These are phyloP conservation scores for Chimonanthus salicifolius DNA, from an alignment of 164 flowering plant species.

Conservation along the genomic window DNA sequence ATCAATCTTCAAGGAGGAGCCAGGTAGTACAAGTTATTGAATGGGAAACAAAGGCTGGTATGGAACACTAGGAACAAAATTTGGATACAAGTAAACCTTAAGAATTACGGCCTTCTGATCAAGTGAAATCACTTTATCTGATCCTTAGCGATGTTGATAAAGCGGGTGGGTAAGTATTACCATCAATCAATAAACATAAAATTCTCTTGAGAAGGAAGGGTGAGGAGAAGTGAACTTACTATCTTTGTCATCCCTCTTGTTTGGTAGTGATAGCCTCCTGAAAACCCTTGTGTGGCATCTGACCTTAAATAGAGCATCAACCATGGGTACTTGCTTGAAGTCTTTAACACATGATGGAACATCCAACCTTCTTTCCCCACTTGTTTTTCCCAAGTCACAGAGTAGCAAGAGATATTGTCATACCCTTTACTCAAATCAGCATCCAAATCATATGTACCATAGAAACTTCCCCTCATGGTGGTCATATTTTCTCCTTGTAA, in stretches of 20 bases:
- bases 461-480: conserved; percentile 42
- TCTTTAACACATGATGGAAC: conserved; percentile 46
- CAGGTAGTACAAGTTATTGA: too few relatives aligned
- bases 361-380: conserved; percentile 60
- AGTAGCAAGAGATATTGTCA: conserved; percentile 32
- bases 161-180: too few relatives aligned
- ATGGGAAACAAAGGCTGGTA: too few relatives aligned
- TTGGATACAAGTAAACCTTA: too few relatives aligned
- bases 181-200: too few relatives aligned
- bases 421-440: conserved; percentile 20
- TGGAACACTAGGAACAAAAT: too few relatives aligned
- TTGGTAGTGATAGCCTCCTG: conserved; percentile 53
- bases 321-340: conserved; percentile 66
- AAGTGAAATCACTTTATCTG: too few relatives aligned
- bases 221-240: conserved; percentile 24
- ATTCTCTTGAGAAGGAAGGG: too few relatives aligned
- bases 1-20: too few relatives aligned
- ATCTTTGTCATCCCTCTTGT: conserved; percentile 34
- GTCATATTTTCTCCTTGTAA: conserved; percentile 22
- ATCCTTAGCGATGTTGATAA: too few relatives aligned
- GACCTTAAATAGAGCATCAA: conserved; percentile 67
- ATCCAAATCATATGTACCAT: conserved; percentile 57
- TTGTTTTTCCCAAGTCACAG: conserved; percentile 59
- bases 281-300: conserved; percentile 55
- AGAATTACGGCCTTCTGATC: too few relatives aligned